A percentile compares a stretch with the other conserved stretches of the same genome.
Conservation (phyloP, 768 basidiomycete species). For the Phylloporus rhodoxanthus region DNA sequence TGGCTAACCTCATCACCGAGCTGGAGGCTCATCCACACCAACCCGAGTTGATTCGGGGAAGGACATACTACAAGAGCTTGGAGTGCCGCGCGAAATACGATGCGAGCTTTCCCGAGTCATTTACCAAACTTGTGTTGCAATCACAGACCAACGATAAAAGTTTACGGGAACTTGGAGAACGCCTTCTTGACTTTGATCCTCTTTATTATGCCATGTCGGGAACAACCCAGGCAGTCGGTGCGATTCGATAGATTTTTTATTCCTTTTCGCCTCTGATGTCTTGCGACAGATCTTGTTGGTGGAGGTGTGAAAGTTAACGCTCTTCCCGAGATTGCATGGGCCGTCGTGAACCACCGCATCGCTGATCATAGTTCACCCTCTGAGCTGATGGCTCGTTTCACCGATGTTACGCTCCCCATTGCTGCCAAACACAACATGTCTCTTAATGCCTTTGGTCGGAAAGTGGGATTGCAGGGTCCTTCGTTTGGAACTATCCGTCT, state of each 20-base stretch:
- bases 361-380: conserved; percentile 27
- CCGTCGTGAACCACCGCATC: conserved; percentile 32
- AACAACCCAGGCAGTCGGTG: conserved; percentile 27
- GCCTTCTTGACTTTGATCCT: conserved; percentile 20
- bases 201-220: conserved; percentile 17
- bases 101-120: conserved; percentile 26
- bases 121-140: conserved; percentile 17
- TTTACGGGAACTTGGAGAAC: conserved; percentile 10
- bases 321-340: conserved; percentile 38
- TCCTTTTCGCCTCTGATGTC: conserved; percentile 17
- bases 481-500: conserved; percentile 35
- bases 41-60: background rate
- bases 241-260: background rate
- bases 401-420: conserved; percentile 1
- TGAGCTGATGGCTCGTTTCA: conserved; percentile 12
- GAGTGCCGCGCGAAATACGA: conserved; percentile 40
- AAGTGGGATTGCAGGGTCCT: conserved; percentile 18
- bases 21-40: conserved; percentile 40
- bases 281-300: conserved; percentile 35
- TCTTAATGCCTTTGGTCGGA: conserved; percentile 36
- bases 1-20: conserved; percentile 39
- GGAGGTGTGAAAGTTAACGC: conserved; percentile 43
- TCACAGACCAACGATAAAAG: conserved; percentile 20
- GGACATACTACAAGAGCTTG: conserved; percentile 8
- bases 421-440: conserved; percentile 37